A percentile compares a stretch with the other conserved stretches of the same genome.
Conservation (phyloP, 345 rosid species). For the Eucalyptus melliodora region DNA sequence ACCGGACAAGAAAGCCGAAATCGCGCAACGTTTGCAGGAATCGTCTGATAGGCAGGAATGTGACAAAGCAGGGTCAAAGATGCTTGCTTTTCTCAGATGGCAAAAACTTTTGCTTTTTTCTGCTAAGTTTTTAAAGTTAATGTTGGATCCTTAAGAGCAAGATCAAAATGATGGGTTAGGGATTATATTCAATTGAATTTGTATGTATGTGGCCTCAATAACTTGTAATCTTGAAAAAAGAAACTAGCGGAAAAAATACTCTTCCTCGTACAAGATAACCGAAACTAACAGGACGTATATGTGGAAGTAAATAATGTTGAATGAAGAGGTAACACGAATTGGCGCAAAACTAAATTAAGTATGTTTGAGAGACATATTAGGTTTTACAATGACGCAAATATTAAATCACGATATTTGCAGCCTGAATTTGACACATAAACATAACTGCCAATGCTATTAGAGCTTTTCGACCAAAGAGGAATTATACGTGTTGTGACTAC, state of each 20-base stretch:
- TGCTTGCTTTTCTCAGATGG: neutral
- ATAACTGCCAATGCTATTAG: neutral
- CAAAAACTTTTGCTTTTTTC: neutral
- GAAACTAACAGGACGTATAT: accelerated
- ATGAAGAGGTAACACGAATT: neutral
- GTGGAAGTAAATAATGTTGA: neutral
- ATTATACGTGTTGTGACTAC: neutral
- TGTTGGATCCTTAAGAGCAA: neutral
- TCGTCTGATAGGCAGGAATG: neutral
- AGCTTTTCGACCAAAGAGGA: neutral
- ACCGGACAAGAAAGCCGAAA: neutral
- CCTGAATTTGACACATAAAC: neutral
- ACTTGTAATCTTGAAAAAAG: too few species aligned
- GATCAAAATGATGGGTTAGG: neutral
- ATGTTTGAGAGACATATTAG: too few species aligned
- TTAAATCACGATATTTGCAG: accelerated
- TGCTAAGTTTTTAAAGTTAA: neutral
- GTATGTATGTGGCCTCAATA: neutral
- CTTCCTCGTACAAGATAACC: accelerated
- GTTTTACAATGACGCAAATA: too few species aligned
- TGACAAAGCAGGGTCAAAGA: neutral
- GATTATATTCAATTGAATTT: neutral
- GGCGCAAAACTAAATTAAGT: neutral
- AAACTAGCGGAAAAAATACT: neutral
- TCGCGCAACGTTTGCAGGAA: neutral